Evolutionary conservation across 2,329 filamentous ascomycete species (phyloP).

Genomic region (Botrytis cinerea): DNA sequence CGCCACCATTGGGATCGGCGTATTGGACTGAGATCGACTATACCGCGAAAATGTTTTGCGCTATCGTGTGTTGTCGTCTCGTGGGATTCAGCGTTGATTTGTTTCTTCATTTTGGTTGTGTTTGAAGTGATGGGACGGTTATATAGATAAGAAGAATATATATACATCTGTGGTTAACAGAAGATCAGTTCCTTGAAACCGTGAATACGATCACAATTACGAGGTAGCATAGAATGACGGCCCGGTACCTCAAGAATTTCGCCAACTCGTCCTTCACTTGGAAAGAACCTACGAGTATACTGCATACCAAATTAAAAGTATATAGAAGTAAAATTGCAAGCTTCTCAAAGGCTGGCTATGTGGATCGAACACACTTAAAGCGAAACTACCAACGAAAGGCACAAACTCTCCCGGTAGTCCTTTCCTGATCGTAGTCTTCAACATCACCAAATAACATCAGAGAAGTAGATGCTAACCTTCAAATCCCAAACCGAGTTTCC

Average conservation of each 20-base stretch:
- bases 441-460: neutral
- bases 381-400: neutral
- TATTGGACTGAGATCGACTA: conserved; percentile 46
- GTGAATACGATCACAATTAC: neutral
- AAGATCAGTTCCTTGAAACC: neutral
- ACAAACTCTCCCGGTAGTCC: neutral
- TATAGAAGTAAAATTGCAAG: neutral
- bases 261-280: neutral
- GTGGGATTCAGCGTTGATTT: conserved; percentile 33
- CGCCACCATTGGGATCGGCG: conserved; percentile 51
- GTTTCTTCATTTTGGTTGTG: neutral
- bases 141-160: neutral
- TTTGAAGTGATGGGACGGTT: neutral
- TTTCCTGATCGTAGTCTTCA: neutral
- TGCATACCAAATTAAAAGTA: neutral
- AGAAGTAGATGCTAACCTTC: neutral
- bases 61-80: conserved; percentile 47
- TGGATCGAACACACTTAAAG: too few species aligned
- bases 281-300: neutral
- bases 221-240: neutral
- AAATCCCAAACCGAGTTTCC: neutral
- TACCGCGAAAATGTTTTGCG: conserved; percentile 55
- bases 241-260: neutral
- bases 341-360: neutral
- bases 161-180: neutral